phyloP scores from a whole-genome alignment of 192 early-diverging fungal genomes.

The Polychytrium aggregatum region DNA sequence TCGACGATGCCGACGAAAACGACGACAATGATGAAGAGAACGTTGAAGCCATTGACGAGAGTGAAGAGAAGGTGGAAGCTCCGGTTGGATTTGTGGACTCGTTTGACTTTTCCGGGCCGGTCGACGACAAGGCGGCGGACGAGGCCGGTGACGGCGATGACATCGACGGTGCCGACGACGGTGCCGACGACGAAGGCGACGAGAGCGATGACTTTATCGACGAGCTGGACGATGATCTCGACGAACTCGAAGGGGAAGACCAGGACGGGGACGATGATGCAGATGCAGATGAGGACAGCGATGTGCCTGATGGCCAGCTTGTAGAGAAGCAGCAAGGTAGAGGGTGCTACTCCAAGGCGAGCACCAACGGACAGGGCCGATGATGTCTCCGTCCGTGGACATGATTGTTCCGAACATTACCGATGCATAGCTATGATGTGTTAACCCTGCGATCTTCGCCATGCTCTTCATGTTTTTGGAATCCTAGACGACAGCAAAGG shows the following conservation, averaged over 20 bases:
- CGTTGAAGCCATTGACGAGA: too few species aligned
- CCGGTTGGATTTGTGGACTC: too few species aligned
- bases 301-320: slow-evolving; percentile 22
- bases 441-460: too few species aligned
- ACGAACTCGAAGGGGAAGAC: slow-evolving; percentile 10
- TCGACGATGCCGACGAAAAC: too few species aligned
- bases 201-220: slow-evolving; percentile 11
- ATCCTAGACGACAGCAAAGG: slow-evolving; percentile 38
- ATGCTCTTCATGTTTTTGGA: too few species aligned
- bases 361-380: not conserved
- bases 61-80: too few species aligned
- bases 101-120: too few species aligned
- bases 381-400: too few species aligned
- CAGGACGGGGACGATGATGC: slow-evolving; percentile 30
- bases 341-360: not conserved
- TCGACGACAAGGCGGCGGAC: too few species aligned
- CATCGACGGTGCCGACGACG: not conserved
- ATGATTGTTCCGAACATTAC: too few species aligned
- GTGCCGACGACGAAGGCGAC: slow-evolving; percentile 29
- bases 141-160: slow-evolving; percentile 4
- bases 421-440: too few species aligned
- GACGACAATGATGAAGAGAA: too few species aligned
- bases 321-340: not conserved
- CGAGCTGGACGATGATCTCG: slow-evolving; percentile 21
- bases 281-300: slow-evolving; percentile 11